Percentiles rank a stretch among this genome's conserved stretches.
These are phyloP conservation scores for Beauveria rudraprayagi DNA, from an alignment of 2,329 filamentous ascomycete species.

Conservation along the genomic window DNA sequence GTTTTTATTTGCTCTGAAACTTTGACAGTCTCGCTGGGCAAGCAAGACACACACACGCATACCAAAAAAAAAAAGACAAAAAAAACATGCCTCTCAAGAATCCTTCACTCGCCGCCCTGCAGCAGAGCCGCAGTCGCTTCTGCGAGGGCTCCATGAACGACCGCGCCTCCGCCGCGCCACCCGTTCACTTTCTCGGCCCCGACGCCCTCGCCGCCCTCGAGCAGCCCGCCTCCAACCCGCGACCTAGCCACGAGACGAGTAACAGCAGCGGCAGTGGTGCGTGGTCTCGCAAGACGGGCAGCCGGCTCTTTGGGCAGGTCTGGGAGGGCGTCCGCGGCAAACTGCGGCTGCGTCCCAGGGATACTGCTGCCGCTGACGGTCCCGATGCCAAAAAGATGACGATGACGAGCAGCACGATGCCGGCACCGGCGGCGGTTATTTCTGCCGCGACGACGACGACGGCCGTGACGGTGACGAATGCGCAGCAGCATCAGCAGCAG, in stretches of 20 bases:
- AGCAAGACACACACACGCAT: too few relatives aligned
- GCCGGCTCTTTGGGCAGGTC: conserved; percentile 26
- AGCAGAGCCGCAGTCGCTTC: conserved; percentile 45
- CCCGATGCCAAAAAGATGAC: conserved; percentile 12
- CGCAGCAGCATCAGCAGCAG: neutral
- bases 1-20: neutral
- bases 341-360: conserved; percentile 19
- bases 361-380: neutral
- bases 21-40: too few relatives aligned
- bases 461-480: neutral
- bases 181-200: conserved; percentile 53
- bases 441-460: conserved; percentile 6
- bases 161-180: conserved; percentile 62
- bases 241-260: neutral
- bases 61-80: neutral
- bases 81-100: conserved; percentile 16
- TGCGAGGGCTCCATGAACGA: conserved; percentile 84
- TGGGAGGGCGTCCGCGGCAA: conserved; percentile 31
- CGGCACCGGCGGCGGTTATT: neutral
- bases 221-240: conserved; percentile 14
- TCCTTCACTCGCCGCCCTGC: conserved; percentile 25
- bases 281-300: conserved; percentile 4
- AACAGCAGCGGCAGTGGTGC: conserved; percentile 6
- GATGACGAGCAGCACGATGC: conserved; percentile 13
- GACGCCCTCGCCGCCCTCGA: conserved; percentile 26